A percentile compares a stretch with the other conserved stretches of the same genome.
phyloP scores from a whole-genome alignment of 768 basidiomycete genomes.

The Favolaschia claudopus region DNA sequence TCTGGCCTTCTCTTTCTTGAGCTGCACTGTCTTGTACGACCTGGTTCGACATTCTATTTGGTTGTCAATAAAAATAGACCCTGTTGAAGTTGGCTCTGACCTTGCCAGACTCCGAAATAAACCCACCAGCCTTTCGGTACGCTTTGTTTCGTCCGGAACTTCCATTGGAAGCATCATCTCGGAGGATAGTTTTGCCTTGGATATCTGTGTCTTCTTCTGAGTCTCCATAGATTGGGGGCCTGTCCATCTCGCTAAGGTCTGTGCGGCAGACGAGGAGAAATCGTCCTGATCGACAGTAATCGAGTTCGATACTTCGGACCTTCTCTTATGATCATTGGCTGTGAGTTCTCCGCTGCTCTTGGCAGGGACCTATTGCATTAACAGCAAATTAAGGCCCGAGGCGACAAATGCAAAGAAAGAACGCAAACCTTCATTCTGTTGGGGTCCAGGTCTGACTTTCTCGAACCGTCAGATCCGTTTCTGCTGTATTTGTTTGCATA shows the following conservation, averaged over 20 bases:
- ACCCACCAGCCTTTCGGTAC: constrained; percentile 35
- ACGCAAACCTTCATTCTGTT: constrained; percentile 12
- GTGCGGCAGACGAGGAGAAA: constrained; percentile 6
- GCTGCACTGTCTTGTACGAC: constrained; percentile 51
- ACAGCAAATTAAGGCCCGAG: neutral
- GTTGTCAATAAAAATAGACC: constrained; percentile 17
- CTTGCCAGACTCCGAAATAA: constrained; percentile 52
- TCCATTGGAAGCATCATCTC: neutral
- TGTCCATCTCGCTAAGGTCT: constrained; percentile 13
- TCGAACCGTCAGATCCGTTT: constrained; percentile 16
- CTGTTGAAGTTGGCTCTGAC: constrained; percentile 28
- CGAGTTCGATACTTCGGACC: neutral
- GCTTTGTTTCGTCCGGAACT: constrained; percentile 11
- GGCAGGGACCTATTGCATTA: constrained; percentile 5
- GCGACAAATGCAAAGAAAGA: too few relatives aligned
- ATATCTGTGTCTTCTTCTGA: neutral
- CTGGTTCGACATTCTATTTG: constrained; percentile 52
- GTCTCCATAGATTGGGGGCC: neutral
- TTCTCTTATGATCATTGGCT: constrained; percentile 12
- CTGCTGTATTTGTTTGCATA: constrained; percentile 14
- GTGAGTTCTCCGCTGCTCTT: constrained; percentile 10
- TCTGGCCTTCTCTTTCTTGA: constrained; percentile 54
- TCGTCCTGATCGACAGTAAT: constrained; percentile 13
- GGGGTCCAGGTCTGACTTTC: constrained; percentile 12
- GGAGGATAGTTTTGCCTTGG: neutral